A percentile compares a stretch with the other conserved stretches of the same genome.
These are phyloP conservation scores for Solanum paucissectum DNA, from an alignment of 257 asterid genomes.

Conservation along the genomic window DNA sequence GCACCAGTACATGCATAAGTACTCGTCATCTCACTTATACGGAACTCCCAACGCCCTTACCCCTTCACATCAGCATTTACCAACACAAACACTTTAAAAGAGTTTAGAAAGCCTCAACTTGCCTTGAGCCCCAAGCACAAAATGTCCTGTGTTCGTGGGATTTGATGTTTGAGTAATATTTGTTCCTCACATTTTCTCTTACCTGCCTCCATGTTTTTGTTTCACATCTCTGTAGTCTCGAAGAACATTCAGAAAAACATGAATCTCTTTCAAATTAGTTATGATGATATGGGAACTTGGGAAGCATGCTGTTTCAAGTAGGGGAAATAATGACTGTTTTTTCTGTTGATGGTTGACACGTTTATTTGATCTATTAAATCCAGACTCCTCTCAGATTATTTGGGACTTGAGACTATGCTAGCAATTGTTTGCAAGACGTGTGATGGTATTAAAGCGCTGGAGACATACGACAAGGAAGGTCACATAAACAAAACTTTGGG, in stretches of 20 bases:
- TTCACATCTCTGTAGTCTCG: not conserved
- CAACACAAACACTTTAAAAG: not conserved
- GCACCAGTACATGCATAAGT: not conserved
- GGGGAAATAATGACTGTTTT: not conserved
- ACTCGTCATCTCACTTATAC: not conserved
- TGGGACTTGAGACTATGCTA: constrained; percentile 70
- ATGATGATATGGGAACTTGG: not conserved
- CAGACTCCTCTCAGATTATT: constrained; percentile 63
- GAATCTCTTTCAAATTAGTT: not conserved
- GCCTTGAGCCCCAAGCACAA: not conserved
- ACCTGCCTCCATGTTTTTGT: not conserved
- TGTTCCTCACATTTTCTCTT: not conserved
- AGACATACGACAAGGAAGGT: constrained; percentile 49
- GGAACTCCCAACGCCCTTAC: not conserved
- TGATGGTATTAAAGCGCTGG: constrained; percentile 53
- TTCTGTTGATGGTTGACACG: constrained; percentile 11
- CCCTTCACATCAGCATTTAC: not conserved
- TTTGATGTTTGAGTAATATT: not conserved
- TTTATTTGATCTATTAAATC: constrained; percentile 9
- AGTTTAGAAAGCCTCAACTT: not conserved
- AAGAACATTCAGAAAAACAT: not conserved
- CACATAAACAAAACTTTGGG: constrained; percentile 32
- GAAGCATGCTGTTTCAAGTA: constrained; percentile 3
- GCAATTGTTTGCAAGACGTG: constrained; percentile 71
- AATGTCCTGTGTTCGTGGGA: not conserved